These are phyloP conservation scores for Pichia sp. DNA, from an alignment of 1,139 yeast genomes.

Conservation along the genomic window DNA sequence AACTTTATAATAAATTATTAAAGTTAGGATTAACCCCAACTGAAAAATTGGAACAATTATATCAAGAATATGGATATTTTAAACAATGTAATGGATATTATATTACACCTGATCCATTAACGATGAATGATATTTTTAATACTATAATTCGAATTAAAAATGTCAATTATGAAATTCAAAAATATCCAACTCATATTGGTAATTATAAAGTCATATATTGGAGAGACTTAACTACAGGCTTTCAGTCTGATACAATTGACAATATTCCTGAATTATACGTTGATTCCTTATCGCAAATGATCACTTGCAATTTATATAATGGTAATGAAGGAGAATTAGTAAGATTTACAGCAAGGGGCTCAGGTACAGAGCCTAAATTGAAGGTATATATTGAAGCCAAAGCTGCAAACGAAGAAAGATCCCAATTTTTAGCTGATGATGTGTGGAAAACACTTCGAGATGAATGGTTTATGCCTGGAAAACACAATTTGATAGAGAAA, in stretches of 20 bases:
- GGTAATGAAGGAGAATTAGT: conserved; percentile 33
- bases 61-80: conserved; percentile 65
- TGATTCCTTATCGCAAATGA: conserved; percentile 77
- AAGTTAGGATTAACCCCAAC: conserved; percentile 35
- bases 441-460: conserved; percentile 62
- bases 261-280: conserved; percentile 60
- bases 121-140: conserved; percentile 49
- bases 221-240: conserved; percentile 84
- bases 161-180: background rate
- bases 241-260: conserved; percentile 60
- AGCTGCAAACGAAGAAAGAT: conserved; percentile 39
- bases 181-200: conserved; percentile 36
- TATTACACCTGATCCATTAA: conserved; percentile 42
- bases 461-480: conserved; percentile 58
- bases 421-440: conserved; percentile 45
- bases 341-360: conserved; percentile 83
- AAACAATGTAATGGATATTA: conserved; percentile 88
- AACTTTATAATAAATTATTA: conserved; percentile 51
- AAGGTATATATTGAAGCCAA: conserved; percentile 86
- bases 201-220: conserved; percentile 51
- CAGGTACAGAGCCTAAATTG: conserved; percentile 95
- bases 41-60: conserved; percentile 53
- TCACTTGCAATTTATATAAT: conserved; percentile 44
- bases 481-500: conserved; percentile 36
- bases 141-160: conserved; percentile 17